These are phyloP conservation scores for Coniochaeta prunicola DNA, from an alignment of 2,329 filamentous ascomycete species.

Conservation along the genomic window DNA sequence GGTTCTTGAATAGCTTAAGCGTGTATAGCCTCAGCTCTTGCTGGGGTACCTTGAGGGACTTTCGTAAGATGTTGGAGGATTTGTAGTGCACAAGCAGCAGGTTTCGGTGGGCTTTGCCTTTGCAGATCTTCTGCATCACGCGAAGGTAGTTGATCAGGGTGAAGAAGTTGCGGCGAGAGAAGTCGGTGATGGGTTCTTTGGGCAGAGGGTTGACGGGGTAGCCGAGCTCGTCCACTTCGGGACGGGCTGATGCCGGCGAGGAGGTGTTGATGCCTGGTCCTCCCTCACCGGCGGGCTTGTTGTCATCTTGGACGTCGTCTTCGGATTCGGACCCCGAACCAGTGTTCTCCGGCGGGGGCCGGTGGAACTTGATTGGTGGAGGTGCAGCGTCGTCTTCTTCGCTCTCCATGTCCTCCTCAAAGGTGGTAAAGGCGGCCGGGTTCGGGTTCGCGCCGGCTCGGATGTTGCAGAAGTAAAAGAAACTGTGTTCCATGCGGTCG, in stretches of 20 bases:
- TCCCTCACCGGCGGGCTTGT: neutral
- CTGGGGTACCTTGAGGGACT: slow-evolving; percentile 85
- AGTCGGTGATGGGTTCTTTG: slow-evolving; percentile 73
- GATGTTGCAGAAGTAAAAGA: slow-evolving; percentile 87
- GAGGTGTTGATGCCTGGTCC: neutral
- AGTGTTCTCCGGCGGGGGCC: slow-evolving; percentile 34
- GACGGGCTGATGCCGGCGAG: slow-evolving; percentile 26
- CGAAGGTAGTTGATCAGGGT: slow-evolving; percentile 91
- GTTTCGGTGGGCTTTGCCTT: slow-evolving; percentile 90
- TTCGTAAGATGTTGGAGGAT: slow-evolving; percentile 83
- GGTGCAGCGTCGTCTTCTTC: slow-evolving; percentile 77
- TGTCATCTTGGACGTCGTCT: neutral
- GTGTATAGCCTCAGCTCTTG: slow-evolving; percentile 85
- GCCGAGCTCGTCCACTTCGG: slow-evolving; percentile 79
- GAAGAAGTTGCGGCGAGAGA: slow-evolving; percentile 92
- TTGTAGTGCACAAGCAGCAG: slow-evolving; percentile 94
- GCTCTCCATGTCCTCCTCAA: slow-evolving; percentile 39
- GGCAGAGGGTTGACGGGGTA: slow-evolving; percentile 68
- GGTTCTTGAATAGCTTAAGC: slow-evolving; percentile 95
- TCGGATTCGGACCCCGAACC: slow-evolving; percentile 16
- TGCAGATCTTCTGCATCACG: slow-evolving; percentile 95
- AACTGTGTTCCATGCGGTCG: slow-evolving; percentile 76
- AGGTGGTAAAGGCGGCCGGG: slow-evolving; percentile 16
- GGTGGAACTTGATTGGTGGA: slow-evolving; percentile 66
- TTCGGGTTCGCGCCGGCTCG: slow-evolving; percentile 25